Percentiles rank a stretch among this genome's conserved stretches.
phyloP scores from a whole-genome alignment of 2,329 filamentous ascomycete species.

The Orbilia blumenaviensis region DNA sequence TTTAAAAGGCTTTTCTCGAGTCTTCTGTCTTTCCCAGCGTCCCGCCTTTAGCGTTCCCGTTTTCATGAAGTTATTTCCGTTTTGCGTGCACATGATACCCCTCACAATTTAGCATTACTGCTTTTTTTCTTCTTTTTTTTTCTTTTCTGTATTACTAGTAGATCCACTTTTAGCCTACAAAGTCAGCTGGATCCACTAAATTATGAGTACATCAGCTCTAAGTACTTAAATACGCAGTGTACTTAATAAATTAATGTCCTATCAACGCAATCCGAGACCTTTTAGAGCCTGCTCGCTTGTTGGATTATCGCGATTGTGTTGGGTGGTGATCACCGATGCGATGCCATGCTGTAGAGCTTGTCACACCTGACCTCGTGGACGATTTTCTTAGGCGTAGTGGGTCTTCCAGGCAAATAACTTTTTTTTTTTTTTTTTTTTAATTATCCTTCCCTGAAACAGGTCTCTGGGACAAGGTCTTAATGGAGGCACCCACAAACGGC shows the following conservation, averaged over 20 bases:
- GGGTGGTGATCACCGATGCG: background rate
- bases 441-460: too few relatives aligned
- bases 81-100: constrained; percentile 9
- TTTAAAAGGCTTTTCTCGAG: too few relatives aligned
- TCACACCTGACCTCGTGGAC: constrained; percentile 1
- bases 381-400: background rate
- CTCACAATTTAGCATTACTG: background rate
- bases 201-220: background rate
- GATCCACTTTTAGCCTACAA: too few relatives aligned
- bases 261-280: background rate
- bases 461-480: too few relatives aligned
- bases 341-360: background rate
- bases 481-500: too few relatives aligned
- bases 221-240: too few relatives aligned
- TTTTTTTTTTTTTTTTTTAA: background rate
- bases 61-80: background rate
- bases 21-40: background rate
- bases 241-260: too few relatives aligned
- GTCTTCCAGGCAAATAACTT: background rate
- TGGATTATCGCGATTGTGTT: background rate
- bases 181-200: too few relatives aligned
- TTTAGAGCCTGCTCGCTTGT: too few relatives aligned
- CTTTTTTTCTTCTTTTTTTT: too few relatives aligned
- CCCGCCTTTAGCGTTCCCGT: background rate
- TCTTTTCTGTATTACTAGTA: background rate